phyloP scores from a whole-genome alignment of 495 filamentous ascomycete genomes.

The Aspergillus panamensis region DNA sequence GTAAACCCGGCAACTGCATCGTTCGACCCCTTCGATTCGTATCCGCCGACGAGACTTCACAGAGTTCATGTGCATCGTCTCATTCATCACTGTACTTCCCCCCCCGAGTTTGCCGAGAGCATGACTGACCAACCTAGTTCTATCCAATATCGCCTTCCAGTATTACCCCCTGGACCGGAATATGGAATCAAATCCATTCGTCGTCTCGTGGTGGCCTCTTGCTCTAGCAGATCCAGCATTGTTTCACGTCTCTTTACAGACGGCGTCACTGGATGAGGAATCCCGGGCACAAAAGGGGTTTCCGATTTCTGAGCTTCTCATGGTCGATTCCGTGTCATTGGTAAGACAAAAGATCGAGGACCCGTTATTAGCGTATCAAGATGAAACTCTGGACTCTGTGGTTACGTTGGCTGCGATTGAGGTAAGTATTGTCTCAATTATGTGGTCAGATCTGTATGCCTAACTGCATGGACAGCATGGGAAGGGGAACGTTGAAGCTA shows the following conservation, averaged over 20 bases:
- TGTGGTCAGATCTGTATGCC: neutral
- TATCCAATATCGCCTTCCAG: conserved; percentile 51
- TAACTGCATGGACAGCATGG: conserved; percentile 34
- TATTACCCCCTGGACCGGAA: conserved; percentile 53
- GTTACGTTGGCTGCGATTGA: conserved; percentile 52
- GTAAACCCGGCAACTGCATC: conserved; percentile 15
- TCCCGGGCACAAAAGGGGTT: conserved; percentile 46
- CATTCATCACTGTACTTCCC: conserved; percentile 44
- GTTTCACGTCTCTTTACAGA: conserved; percentile 52
- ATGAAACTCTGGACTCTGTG: conserved; percentile 53
- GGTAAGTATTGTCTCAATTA: conserved; percentile 26
- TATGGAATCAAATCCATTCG: conserved; percentile 46
- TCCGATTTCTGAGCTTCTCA: conserved; percentile 45
- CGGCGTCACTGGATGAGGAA: conserved; percentile 53
- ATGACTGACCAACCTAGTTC: conserved; percentile 32
- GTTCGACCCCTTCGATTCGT: conserved; percentile 51
- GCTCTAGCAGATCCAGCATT: conserved; percentile 49
- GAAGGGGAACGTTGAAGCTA: conserved; percentile 43
- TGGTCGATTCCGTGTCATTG: conserved; percentile 49
- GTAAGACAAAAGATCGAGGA: conserved; percentile 44
- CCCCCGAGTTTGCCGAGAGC: too few species aligned
- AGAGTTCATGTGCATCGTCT: conserved; percentile 44
- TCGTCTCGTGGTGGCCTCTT: conserved; percentile 53
- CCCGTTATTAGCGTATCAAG: conserved; percentile 44
- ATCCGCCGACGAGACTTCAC: conserved; percentile 46